Evolutionary conservation across 305 asterid genomes (phyloP).

Genomic region (Fraxinus sp.): DNA sequence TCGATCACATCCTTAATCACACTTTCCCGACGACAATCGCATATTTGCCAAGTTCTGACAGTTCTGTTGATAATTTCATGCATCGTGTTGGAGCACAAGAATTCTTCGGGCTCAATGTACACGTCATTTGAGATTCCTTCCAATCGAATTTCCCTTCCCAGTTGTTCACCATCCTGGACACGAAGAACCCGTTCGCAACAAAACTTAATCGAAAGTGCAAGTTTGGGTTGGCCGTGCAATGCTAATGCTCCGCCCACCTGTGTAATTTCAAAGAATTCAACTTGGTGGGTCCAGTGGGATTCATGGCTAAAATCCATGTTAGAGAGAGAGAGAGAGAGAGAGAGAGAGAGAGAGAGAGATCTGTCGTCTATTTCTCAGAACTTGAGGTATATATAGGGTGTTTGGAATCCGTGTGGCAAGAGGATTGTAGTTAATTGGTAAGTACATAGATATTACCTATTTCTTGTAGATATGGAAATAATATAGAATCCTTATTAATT

Average conservation of each 20-base stretch:
- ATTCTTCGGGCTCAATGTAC: background rate
- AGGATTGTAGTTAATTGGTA: background rate
- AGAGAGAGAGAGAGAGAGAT: background rate
- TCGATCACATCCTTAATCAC: background rate
- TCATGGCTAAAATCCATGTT: background rate
- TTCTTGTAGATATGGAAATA: background rate
- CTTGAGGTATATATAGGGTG: background rate
- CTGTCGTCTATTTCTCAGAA: background rate
- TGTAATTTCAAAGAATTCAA: background rate
- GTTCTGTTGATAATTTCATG: background rate
- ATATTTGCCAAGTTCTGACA: background rate
- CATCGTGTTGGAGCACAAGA: background rate
- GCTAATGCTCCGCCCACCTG: background rate
- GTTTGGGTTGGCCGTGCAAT: background rate
- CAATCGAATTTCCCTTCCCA: background rate
- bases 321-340: background rate
- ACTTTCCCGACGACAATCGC: background rate
- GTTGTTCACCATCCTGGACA: background rate
- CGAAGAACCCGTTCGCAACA: background rate
- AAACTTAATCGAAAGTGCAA: background rate
- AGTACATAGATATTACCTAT: background rate
- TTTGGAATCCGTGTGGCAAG: background rate
- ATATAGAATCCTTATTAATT: background rate
- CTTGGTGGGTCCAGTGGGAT: background rate
- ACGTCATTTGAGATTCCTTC: background rate